Percentiles rank a stretch among this genome's conserved stretches.
phyloP scores from a whole-genome alignment of 148 eudicot species.

The Silene conica region DNA sequence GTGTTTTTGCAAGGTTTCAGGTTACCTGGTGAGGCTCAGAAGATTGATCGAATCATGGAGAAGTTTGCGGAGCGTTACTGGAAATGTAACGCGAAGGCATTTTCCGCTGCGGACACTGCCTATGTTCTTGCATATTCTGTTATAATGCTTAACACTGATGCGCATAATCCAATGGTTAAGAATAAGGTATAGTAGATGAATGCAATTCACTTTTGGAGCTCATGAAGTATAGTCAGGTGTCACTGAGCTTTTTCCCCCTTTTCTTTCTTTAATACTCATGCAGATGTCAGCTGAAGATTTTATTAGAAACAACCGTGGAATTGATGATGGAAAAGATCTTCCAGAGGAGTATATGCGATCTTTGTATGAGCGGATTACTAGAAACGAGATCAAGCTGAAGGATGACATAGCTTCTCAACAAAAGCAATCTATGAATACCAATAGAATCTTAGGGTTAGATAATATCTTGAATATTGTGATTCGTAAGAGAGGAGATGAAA shows the following conservation, averaged over 20 bases:
- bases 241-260: constrained; percentile 9
- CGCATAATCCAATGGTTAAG: constrained; percentile 97
- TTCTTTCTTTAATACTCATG: constrained; percentile 9
- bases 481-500: constrained; percentile 80
- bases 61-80: constrained; percentile 98
- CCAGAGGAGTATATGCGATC: constrained; percentile 89
- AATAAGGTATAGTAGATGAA: constrained; percentile 54
- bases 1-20: constrained; percentile 86
- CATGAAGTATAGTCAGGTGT: background rate
- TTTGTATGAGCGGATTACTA: constrained; percentile 83
- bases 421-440: constrained; percentile 72
- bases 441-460: constrained; percentile 84
- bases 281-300: constrained; percentile 99
- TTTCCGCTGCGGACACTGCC: constrained; percentile 97
- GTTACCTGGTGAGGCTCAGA: constrained; percentile 98
- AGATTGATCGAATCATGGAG: constrained; percentile 94
- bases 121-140: constrained; percentile 99
- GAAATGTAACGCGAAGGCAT: constrained; percentile 90
- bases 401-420: constrained; percentile 74
- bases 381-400: constrained; percentile 95
- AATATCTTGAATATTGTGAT: constrained; percentile 87
- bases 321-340: constrained; percentile 97
- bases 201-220: constrained; percentile 13
- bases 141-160: constrained; percentile 97
- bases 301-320: constrained; percentile 93